phyloP scores from a whole-genome alignment of 2,329 filamentous ascomycete species.

The Coniochaeta sp. region DNA sequence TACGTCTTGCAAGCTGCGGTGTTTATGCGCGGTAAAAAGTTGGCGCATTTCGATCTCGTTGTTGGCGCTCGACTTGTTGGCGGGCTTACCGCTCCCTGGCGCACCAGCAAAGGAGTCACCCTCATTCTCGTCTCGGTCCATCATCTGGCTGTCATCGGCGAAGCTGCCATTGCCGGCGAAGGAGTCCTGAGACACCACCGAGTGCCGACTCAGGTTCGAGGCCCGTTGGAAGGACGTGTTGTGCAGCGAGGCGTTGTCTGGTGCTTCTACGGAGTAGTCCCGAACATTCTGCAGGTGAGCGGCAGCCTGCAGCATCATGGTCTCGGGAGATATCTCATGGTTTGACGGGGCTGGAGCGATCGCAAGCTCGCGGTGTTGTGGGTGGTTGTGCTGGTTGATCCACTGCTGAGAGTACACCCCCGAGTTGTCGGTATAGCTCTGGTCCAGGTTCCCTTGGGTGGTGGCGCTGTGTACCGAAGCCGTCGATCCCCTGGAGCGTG shows the following conservation, averaged over 20 bases:
- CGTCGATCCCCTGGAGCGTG: constrained; percentile 49
- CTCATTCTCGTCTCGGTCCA: constrained; percentile 55
- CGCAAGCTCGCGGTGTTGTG: constrained; percentile 32
- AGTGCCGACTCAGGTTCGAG: constrained; percentile 35
- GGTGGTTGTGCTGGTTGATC: constrained; percentile 34
- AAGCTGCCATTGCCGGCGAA: constrained; percentile 47
- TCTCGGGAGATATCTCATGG: constrained; percentile 47
- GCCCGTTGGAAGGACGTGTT: constrained; percentile 37
- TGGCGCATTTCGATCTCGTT: constrained; percentile 77
- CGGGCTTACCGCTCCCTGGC: constrained; percentile 43
- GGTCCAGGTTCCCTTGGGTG: constrained; percentile 46
- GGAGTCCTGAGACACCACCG: constrained; percentile 43
- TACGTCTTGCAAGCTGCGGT: constrained; percentile 62
- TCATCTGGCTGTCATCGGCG: constrained; percentile 53
- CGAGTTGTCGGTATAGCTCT: constrained; percentile 34
- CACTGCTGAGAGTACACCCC: constrained; percentile 44
- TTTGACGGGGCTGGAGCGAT: constrained; percentile 17
- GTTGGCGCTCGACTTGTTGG: constrained; percentile 63
- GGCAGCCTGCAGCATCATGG: constrained; percentile 52
- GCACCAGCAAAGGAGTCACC: constrained; percentile 37
- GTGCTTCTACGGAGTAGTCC: constrained; percentile 41
- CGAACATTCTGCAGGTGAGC: constrained; percentile 47
- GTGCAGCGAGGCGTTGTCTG: constrained; percentile 38
- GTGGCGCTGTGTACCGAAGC: constrained; percentile 48
- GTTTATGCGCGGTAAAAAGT: constrained; percentile 62